These are phyloP conservation scores for Lippia alba DNA, from an alignment of 305 asterid genomes.

Conservation along the genomic window DNA sequence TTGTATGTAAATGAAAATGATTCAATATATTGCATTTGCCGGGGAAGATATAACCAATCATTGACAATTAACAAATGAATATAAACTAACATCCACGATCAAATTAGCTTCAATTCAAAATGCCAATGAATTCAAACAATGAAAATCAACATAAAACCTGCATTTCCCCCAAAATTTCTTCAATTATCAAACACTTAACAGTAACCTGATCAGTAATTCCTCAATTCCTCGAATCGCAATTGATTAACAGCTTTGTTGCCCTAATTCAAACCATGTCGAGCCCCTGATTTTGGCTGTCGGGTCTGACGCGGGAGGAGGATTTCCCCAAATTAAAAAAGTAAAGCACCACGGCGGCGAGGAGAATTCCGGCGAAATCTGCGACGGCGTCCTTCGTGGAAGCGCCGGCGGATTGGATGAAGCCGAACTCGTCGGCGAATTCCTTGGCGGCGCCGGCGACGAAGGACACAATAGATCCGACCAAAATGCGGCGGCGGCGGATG, in stretches of 20 bases:
- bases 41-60: too few relatives aligned
- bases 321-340: conserved; percentile 34
- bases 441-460: conserved; percentile 77
- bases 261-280: conserved; percentile 61
- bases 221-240: conserved; percentile 2
- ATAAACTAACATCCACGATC: neutral
- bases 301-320: conserved; percentile 33
- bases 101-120: neutral
- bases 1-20: neutral
- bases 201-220: conserved; percentile 26
- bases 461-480: conserved; percentile 74
- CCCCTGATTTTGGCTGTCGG: conserved; percentile 36
- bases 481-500: conserved; percentile 67
- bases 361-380: conserved; percentile 67
- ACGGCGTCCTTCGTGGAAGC: conserved; percentile 80
- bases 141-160: neutral
- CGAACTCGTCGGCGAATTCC: conserved; percentile 85
- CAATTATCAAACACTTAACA: conserved; percentile 12
- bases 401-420: conserved; percentile 80
- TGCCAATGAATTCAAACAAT: neutral
- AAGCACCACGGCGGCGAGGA: conserved; percentile 58
- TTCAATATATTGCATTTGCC: too few relatives aligned
- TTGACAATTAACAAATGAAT: too few relatives aligned
- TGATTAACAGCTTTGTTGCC: neutral
- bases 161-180: neutral